Conservation (phyloP, 768 basidiomycete species). For the Suillus luteus region DNA sequence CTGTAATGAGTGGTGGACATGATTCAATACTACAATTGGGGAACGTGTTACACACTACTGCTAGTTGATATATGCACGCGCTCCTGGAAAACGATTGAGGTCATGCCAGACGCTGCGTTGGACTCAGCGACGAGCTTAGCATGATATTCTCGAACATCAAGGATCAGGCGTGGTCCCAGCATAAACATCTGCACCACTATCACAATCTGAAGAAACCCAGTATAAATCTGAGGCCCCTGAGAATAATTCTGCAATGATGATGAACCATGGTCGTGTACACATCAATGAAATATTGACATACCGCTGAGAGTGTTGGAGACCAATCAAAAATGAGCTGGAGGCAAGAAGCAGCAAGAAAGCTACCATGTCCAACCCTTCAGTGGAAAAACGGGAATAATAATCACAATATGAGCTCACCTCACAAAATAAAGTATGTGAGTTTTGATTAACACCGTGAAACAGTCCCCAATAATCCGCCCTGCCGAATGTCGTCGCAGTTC, state of each 20-base stretch:
- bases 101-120: not conserved
- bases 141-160: not conserved
- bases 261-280: too few species aligned
- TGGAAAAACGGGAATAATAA: not conserved
- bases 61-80: too few species aligned
- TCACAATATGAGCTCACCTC: not conserved
- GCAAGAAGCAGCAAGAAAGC: not conserved
- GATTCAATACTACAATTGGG: too few species aligned
- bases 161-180: not conserved
- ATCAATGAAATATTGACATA: too few species aligned
- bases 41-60: too few species aligned
- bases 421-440: not conserved
- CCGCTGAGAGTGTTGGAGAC: not conserved
- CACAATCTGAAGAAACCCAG: not conserved
- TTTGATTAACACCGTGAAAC: not conserved
- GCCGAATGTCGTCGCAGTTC: not conserved
- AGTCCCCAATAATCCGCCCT: not conserved
- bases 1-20: too few species aligned
- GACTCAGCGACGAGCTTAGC: not conserved
- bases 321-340: too few species aligned
- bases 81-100: not conserved
- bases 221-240: not conserved
- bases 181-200: not conserved
- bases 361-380: not conserved
- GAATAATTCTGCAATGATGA: not conserved